A percentile compares a stretch with the other conserved stretches of the same genome.
Conservation (phyloP, 768 basidiomycete genomes). For the Dacryopinax primogenitus region DNA sequence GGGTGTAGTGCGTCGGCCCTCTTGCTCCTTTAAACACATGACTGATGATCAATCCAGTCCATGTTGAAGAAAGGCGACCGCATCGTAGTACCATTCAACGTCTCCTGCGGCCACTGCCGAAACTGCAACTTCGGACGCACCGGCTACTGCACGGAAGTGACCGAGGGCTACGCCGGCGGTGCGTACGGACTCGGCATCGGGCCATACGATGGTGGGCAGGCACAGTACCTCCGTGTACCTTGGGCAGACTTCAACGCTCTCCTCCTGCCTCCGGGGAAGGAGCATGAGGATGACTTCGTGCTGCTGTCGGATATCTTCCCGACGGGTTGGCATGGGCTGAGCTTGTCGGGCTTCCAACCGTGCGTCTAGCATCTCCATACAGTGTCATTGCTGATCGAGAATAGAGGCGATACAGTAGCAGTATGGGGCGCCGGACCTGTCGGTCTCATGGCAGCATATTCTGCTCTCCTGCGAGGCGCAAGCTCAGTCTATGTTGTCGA, state of each 20-base stretch:
- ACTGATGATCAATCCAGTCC: background rate
- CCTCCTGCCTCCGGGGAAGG: constrained; percentile 13
- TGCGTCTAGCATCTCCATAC: background rate
- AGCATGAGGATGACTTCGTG: constrained; percentile 17
- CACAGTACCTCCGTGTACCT: constrained; percentile 15
- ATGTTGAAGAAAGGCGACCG: constrained; percentile 16
- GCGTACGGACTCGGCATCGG: constrained; percentile 14
- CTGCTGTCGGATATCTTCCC: constrained; percentile 10
- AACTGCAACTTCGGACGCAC: constrained; percentile 13
- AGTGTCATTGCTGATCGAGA: constrained; percentile 27
- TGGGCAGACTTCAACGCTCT: constrained; percentile 17
- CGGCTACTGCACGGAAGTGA: constrained; percentile 11
- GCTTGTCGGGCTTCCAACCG: constrained; percentile 5
- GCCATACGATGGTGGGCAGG: constrained; percentile 16
- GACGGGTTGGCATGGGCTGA: constrained; percentile 9
- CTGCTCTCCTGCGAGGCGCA: constrained; percentile 40
- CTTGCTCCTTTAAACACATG: background rate
- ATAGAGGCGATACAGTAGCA: constrained; percentile 32
- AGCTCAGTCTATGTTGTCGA: constrained; percentile 42
- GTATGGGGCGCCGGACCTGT: constrained; percentile 42
- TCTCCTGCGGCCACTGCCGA: constrained; percentile 16
- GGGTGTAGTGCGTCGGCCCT: background rate
- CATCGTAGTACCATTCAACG: constrained; percentile 18
- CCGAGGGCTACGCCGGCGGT: constrained; percentile 12
- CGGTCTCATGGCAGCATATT: constrained; percentile 50